Percentiles rank a stretch among this genome's conserved stretches.
Conservation (phyloP, 1,284 basidiomycete genomes). For the Trichosporon inkin region DNA sequence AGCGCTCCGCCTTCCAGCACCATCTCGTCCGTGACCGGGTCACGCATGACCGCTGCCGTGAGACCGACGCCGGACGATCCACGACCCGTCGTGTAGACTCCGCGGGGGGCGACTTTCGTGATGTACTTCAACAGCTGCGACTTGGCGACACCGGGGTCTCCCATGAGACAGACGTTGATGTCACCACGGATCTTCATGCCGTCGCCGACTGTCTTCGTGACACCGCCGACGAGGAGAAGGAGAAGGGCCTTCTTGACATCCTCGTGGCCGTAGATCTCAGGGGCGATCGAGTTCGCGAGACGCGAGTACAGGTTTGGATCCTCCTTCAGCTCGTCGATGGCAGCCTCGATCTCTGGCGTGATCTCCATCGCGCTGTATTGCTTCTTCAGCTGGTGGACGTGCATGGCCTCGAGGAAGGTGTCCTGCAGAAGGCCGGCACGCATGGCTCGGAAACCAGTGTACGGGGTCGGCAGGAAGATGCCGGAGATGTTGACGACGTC, state of each 20-base stretch:
- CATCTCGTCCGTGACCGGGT: conserved; percentile 99
- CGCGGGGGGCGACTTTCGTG: conserved; percentile 93
- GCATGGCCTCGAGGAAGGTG: conserved; percentile 90
- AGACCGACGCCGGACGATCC: conserved; percentile 97
- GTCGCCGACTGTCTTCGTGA: conserved; percentile 89
- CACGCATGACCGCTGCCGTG: conserved; percentile 97
- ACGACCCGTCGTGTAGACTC: conserved; percentile 96
- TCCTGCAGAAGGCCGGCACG: conserved; percentile 94
- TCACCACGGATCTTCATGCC: conserved; percentile 99
- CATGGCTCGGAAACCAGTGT: conserved; percentile 80
- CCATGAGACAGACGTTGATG: conserved; percentile 97
- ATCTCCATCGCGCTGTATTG: conserved; percentile 93
- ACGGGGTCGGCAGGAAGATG: conserved; percentile 83
- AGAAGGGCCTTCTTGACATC: conserved; percentile 98
- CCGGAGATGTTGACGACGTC: conserved; percentile 91
- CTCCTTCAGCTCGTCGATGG: conserved; percentile 65
- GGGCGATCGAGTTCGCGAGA: conserved; percentile 69
- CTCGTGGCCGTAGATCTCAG: conserved; percentile 96
- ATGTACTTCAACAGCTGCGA: conserved; percentile 98
- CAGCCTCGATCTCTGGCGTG: conserved; percentile 74
- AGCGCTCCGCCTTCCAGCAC: conserved; percentile 98
- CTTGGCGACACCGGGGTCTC: conserved; percentile 99
- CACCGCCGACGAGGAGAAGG: conserved; percentile 88
- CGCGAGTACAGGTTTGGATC: conserved; percentile 75
- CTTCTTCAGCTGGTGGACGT: conserved; percentile 93